Evolutionary conservation across 1,284 basidiomycete genomes (phyloP).

Genomic region (Cryptococcus wingfieldii): DNA sequence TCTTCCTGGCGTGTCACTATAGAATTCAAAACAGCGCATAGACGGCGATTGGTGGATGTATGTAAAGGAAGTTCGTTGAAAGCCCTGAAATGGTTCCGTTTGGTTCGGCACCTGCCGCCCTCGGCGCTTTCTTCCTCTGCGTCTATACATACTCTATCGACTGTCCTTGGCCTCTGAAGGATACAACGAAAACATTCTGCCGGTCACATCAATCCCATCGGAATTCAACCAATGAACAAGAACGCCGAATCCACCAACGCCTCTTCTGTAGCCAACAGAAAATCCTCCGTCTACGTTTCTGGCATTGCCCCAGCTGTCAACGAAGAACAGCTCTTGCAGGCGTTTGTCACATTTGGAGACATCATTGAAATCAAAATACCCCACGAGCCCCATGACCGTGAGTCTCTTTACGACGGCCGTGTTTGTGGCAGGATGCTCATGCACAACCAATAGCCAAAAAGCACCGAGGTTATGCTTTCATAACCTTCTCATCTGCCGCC

Average conservation of each 20-base stretch:
- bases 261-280: constrained; percentile 21
- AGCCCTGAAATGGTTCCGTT: too few relatives aligned
- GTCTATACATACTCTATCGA: background rate
- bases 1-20: too few relatives aligned
- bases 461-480: constrained; percentile 47
- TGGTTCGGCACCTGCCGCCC: too few relatives aligned
- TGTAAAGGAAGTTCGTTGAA: too few relatives aligned
- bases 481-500: constrained; percentile 43
- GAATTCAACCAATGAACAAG: constrained; percentile 11
- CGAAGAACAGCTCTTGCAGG: constrained; percentile 44
- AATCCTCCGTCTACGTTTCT: constrained; percentile 43
- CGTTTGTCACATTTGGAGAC: constrained; percentile 47
- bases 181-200: background rate
- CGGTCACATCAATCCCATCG: background rate
- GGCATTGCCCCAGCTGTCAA: constrained; percentile 39
- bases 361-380: constrained; percentile 48
- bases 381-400: constrained; percentile 40
- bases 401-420: constrained; percentile 9
- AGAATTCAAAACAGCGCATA: too few relatives aligned
- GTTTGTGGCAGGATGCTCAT: background rate
- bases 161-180: background rate
- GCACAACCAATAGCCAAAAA: constrained; percentile 21
- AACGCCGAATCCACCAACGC: constrained; percentile 4
- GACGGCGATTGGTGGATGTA: too few relatives aligned
- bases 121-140: background rate